These are phyloP conservation scores for Terfezia boudieri DNA, from an alignment of 495 filamentous ascomycete species.

Conservation along the genomic window DNA sequence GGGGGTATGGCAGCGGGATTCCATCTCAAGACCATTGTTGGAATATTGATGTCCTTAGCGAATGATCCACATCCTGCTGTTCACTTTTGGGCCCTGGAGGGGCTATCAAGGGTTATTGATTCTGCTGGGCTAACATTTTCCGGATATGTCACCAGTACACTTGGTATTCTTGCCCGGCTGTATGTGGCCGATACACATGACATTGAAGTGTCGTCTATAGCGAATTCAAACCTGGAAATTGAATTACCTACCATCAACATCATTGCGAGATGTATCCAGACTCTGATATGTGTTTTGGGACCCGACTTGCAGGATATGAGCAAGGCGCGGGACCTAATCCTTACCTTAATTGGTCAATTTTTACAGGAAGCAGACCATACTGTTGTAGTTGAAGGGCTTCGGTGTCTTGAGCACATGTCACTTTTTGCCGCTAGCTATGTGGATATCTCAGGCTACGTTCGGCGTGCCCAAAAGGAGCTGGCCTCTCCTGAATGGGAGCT, in stretches of 20 bases:
- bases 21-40: constrained; percentile 86
- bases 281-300: constrained; percentile 83
- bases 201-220: constrained; percentile 48
- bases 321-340: constrained; percentile 77
- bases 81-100: constrained; percentile 88
- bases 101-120: constrained; percentile 66
- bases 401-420: constrained; percentile 75
- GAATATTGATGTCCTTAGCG: constrained; percentile 83
- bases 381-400: constrained; percentile 54
- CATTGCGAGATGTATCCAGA: constrained; percentile 76
- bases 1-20: constrained; percentile 97
- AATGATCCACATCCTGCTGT: constrained; percentile 92
- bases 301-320: constrained; percentile 83
- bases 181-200: constrained; percentile 85
- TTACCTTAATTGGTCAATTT: constrained; percentile 68
- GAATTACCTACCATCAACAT: constrained; percentile 59
- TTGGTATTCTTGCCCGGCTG: constrained; percentile 81
- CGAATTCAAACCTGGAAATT: constrained; percentile 73
- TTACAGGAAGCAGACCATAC: constrained; percentile 51
- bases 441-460: constrained; percentile 62
- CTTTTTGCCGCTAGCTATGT: constrained; percentile 77
- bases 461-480: constrained; percentile 53
- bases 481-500: constrained; percentile 41
- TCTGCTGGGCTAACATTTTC: constrained; percentile 85
- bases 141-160: constrained; percentile 63